phyloP scores from a whole-genome alignment of 441 rosid genomes.

The Euphorbia corollata region DNA sequence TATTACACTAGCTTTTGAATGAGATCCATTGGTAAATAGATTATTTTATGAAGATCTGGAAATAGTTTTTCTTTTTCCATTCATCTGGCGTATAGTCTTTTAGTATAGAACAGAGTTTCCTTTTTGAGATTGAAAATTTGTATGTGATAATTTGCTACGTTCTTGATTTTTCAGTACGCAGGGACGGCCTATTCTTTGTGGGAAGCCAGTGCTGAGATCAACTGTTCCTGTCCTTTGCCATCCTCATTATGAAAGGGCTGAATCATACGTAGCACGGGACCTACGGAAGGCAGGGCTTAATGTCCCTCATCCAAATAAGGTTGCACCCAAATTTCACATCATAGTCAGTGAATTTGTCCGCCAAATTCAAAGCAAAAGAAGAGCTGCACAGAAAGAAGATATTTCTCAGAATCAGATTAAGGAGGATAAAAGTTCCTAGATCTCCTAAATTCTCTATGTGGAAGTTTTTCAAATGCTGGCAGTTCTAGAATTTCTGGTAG shows the following conservation, averaged over 20 bases:
- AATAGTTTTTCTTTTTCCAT: conserved; percentile 1
- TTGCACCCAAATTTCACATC: conserved; percentile 73
- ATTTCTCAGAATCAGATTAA: conserved; percentile 21
- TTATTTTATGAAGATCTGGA: background rate
- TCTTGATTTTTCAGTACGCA: conserved; percentile 27
- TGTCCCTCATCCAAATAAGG: conserved; percentile 52
- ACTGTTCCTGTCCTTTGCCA: conserved; percentile 58
- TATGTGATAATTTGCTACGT: background rate
- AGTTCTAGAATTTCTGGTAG: conserved; percentile 6
- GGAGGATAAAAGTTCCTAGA: conserved; percentile 20
- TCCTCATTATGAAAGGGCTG: conserved; percentile 62
- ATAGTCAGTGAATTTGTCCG: conserved; percentile 58
- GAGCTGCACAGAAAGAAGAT: conserved; percentile 31
- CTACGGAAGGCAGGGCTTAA: conserved; percentile 65
- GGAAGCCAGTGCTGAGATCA: conserved; percentile 64
- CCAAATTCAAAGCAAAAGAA: conserved; percentile 75
- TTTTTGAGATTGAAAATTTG: background rate
- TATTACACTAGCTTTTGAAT: background rate
- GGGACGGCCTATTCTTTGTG: conserved; percentile 36
- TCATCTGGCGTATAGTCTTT: too few species aligned
- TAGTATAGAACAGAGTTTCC: too few species aligned
- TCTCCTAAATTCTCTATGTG: conserved; percentile 4
- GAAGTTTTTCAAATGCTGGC: conserved; percentile 1
- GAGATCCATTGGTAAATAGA: background rate
- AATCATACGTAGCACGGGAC: conserved; percentile 51